A percentile compares a stretch with the other conserved stretches of the same genome.
Conservation (phyloP, 106 monocot genomes). For the Dioscorea dumetorum region DNA sequence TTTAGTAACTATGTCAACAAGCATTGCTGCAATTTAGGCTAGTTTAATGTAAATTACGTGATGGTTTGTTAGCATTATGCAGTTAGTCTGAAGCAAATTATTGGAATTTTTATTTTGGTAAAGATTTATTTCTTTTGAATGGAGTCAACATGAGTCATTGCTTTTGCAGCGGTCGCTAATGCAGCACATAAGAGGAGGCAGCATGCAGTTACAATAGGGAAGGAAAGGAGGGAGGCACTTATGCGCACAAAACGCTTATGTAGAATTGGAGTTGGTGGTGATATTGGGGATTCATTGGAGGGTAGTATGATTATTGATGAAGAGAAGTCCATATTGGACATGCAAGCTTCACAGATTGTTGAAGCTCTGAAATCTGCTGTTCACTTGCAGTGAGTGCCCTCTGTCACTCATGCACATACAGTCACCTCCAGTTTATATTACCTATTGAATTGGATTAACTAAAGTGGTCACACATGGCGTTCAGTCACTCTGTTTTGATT, state of each 20-base stretch:
- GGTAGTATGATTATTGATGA: constrained; percentile 71
- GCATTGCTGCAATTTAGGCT: too few relatives aligned
- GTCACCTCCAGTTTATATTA: too few relatives aligned
- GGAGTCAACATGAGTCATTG: background rate
- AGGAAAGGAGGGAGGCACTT: constrained; percentile 88
- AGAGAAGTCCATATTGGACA: constrained; percentile 51
- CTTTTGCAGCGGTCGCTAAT: constrained; percentile 43
- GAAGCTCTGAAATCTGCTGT: constrained; percentile 55
- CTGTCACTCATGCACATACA: background rate
- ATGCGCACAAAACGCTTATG: constrained; percentile 85
- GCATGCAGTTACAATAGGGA: constrained; percentile 65
- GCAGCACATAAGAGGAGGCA: constrained; percentile 63
- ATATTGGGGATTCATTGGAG: constrained; percentile 25
- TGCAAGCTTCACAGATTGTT: constrained; percentile 45
- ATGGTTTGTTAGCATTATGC: too few relatives aligned
- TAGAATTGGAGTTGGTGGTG: constrained; percentile 43
- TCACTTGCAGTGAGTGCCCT: constrained; percentile 37
- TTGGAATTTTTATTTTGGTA: too few relatives aligned
- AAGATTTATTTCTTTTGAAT: background rate
- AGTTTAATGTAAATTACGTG: too few relatives aligned
- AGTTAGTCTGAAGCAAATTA: too few relatives aligned
- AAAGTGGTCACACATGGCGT: too few relatives aligned
- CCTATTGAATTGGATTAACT: too few relatives aligned
- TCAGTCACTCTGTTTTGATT: too few relatives aligned
- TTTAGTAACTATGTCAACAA: too few relatives aligned